Conservation (phyloP, 148 eudicot genomes). For the Beta vulgaris region DNA sequence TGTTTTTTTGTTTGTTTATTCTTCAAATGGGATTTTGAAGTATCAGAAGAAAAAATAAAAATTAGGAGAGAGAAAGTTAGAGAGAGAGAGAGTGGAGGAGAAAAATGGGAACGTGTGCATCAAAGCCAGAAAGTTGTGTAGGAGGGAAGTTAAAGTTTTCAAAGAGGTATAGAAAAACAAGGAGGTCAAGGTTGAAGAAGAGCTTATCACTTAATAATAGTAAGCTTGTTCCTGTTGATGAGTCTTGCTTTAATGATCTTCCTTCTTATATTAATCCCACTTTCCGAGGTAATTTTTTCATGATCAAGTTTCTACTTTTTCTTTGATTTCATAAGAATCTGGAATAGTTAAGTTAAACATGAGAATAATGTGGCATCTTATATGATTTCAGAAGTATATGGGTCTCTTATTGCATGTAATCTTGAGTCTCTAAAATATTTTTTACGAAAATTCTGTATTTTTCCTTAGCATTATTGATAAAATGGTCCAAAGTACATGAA, state of each 20-base stretch:
- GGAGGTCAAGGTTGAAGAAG: constrained; percentile 28
- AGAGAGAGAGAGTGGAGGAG: neutral
- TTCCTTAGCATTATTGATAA: neutral
- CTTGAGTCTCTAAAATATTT: neutral
- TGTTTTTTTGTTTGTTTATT: neutral
- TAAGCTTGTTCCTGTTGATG: constrained; percentile 35
- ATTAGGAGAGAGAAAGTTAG: neutral
- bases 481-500: neutral
- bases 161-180: constrained; percentile 33
- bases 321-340: neutral
- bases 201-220: constrained; percentile 37
- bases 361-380: neutral
- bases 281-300: constrained; percentile 47
- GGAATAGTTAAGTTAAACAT: neutral
- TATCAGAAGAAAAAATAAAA: neutral
- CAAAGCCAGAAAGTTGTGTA: constrained; percentile 65
- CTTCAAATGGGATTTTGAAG: too few relatives aligned
- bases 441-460: neutral
- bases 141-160: constrained; percentile 35
- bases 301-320: neutral
- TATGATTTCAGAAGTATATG: neutral
- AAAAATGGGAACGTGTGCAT: constrained; percentile 77
- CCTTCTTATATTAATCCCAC: constrained; percentile 49
- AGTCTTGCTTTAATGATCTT: constrained; percentile 30
- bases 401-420: neutral